Conservation (phyloP, 106 monocot genomes). For the Allium cepa region DNA sequence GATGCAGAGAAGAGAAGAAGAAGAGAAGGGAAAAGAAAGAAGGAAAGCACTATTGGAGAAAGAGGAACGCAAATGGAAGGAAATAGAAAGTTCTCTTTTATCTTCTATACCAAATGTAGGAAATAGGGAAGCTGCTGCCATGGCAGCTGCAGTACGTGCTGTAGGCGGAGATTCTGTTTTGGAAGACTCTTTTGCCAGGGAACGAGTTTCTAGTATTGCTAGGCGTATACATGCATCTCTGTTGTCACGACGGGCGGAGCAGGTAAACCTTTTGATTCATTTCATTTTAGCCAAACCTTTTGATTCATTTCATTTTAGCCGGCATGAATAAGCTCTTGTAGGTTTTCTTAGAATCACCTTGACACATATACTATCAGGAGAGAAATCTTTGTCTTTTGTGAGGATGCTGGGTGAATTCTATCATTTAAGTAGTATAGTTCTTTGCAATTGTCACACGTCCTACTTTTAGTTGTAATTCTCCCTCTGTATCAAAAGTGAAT, state of each 20-base stretch:
- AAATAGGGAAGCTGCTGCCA: constrained; percentile 84
- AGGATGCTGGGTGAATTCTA: too few relatives aligned
- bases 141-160: constrained; percentile 97
- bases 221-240: constrained; percentile 65
- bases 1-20: constrained; percentile 95
- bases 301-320: not conserved
- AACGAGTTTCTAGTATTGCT: constrained; percentile 78
- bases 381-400: too few relatives aligned
- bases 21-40: constrained; percentile 95
- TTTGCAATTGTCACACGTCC: too few relatives aligned
- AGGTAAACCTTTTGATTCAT: constrained; percentile 37
- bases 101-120: constrained; percentile 94
- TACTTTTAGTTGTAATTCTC: too few relatives aligned
- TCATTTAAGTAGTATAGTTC: too few relatives aligned
- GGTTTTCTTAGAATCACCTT: too few relatives aligned
- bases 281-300: not conserved
- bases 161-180: constrained; percentile 94
- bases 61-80: constrained; percentile 98
- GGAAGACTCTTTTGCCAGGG: constrained; percentile 94
- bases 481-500: too few relatives aligned
- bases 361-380: too few relatives aligned
- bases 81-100: constrained; percentile 80
- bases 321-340: too few relatives aligned
- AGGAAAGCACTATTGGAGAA: constrained; percentile 89
- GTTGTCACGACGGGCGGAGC: constrained; percentile 80